phyloP scores from a whole-genome alignment of 2,329 filamentous ascomycete species.

The Apiospora sp. region DNA sequence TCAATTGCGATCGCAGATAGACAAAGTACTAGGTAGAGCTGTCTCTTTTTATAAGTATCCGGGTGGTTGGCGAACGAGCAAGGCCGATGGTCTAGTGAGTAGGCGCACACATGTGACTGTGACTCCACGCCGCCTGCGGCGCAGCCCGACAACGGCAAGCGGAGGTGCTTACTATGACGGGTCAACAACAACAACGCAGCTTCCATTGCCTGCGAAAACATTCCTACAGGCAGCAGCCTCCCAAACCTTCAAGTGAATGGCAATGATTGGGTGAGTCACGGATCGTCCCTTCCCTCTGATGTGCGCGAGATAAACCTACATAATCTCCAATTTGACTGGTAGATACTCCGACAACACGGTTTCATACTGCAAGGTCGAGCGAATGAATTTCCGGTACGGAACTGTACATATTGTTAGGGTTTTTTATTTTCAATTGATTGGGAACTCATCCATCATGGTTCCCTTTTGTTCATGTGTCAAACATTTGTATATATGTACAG shows the following conservation, averaged over 20 bases:
- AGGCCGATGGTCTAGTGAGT: background rate
- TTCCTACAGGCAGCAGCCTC: background rate
- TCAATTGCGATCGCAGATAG: background rate
- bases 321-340: background rate
- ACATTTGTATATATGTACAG: constrained; percentile 3
- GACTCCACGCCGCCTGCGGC: background rate
- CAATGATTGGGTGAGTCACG: background rate
- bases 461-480: background rate
- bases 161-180: background rate
- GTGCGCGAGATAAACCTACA: background rate
- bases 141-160: background rate
- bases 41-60: background rate
- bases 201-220: background rate
- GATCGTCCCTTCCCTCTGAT: background rate
- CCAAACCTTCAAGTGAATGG: background rate
- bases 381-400: background rate
- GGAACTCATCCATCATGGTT: background rate
- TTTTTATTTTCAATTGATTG: background rate
- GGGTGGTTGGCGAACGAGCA: background rate
- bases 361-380: background rate
- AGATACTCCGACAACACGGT: no score
- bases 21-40: background rate
- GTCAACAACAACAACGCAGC: background rate
- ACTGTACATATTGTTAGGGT: background rate
- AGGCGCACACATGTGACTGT: background rate